Conservation (phyloP, 371 early-diverging fungal genomes). For the Mucor irregularis region DNA sequence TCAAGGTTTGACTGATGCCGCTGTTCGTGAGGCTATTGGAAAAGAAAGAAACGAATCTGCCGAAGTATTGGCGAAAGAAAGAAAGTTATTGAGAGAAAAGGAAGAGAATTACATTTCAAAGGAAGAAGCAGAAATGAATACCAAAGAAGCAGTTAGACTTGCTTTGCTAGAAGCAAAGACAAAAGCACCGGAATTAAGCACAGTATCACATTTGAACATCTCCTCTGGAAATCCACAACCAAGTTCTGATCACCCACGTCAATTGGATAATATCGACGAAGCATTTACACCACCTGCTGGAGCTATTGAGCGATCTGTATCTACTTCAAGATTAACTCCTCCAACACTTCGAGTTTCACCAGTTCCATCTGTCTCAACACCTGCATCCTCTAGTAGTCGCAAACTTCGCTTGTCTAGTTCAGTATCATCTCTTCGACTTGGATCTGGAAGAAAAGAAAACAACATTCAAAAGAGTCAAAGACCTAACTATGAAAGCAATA, state of each 20-base stretch:
- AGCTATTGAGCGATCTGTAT: slow-evolving; percentile 27
- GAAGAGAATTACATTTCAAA: slow-evolving; percentile 19
- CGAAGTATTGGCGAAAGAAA: slow-evolving; percentile 10
- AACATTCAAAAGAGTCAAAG: slow-evolving; percentile 3
- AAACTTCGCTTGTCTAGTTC: slow-evolving; percentile 20
- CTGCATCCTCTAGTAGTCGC: slow-evolving; percentile 13
- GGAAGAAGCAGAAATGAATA: slow-evolving; percentile 18
- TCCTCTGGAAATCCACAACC: neutral
- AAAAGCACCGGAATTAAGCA: neutral
- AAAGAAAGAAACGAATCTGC: slow-evolving; percentile 15
- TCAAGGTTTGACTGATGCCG: slow-evolving; percentile 8
- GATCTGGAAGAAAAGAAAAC: slow-evolving; percentile 7
- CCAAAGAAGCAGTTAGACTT: slow-evolving; percentile 7
- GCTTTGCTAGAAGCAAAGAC: slow-evolving; percentile 14
- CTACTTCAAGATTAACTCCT: slow-evolving; percentile 27
- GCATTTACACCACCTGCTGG: neutral
- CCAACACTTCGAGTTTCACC: slow-evolving; percentile 25
- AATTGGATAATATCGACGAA: neutral
- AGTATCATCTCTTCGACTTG: slow-evolving; percentile 25
- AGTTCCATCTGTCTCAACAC: slow-evolving; percentile 30
- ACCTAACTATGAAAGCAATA: slow-evolving; percentile 2
- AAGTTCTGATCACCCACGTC: neutral
- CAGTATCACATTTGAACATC: neutral
- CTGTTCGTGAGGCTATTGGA: slow-evolving; percentile 18
- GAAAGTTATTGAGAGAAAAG: slow-evolving; percentile 22